phyloP scores from a whole-genome alignment of 495 filamentous ascomycete genomes.

The Daldinia childiae region DNA sequence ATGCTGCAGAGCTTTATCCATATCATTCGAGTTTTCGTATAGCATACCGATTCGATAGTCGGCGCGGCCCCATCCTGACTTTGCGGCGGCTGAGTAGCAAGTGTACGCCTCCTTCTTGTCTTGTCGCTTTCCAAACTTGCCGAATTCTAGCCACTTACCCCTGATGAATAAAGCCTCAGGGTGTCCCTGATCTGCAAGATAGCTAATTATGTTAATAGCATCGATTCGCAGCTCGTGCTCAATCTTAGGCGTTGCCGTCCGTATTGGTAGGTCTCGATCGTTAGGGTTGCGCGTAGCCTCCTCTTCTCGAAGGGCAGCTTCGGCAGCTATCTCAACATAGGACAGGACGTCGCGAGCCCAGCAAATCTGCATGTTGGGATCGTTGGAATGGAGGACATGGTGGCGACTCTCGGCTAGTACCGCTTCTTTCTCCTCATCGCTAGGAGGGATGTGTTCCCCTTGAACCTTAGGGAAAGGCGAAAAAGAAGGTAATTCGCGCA shows the following conservation, averaged over 20 bases:
- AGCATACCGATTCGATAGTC: slow-evolving; percentile 99
- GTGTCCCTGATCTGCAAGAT: slow-evolving; percentile 89
- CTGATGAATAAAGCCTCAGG: slow-evolving; percentile 94
- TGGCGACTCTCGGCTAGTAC: slow-evolving; percentile 83
- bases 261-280: slow-evolving; percentile 69
- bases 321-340: slow-evolving; percentile 83
- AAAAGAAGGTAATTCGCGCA: slow-evolving; percentile 77
- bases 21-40: slow-evolving; percentile 91
- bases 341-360: slow-evolving; percentile 94
- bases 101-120: slow-evolving; percentile 95
- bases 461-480: slow-evolving; percentile 90
- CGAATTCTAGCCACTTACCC: slow-evolving; percentile 98
- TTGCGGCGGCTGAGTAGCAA: slow-evolving; percentile 84
- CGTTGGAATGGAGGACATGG: slow-evolving; percentile 89
- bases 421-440: slow-evolving; percentile 91
- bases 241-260: slow-evolving; percentile 80
- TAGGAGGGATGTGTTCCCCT: slow-evolving; percentile 90
- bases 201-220: slow-evolving; percentile 89
- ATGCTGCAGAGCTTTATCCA: slow-evolving; percentile 87
- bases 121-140: slow-evolving; percentile 86
- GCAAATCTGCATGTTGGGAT: slow-evolving; percentile 93
- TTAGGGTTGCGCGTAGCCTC: slow-evolving; percentile 37
- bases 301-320: slow-evolving; percentile 68
- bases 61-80: slow-evolving; percentile 89
- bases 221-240: slow-evolving; percentile 89